A percentile compares a stretch with the other conserved stretches of the same genome.
phyloP scores from a whole-genome alignment of 2,329 filamentous ascomycete genomes.

The Penicillium sp. region DNA sequence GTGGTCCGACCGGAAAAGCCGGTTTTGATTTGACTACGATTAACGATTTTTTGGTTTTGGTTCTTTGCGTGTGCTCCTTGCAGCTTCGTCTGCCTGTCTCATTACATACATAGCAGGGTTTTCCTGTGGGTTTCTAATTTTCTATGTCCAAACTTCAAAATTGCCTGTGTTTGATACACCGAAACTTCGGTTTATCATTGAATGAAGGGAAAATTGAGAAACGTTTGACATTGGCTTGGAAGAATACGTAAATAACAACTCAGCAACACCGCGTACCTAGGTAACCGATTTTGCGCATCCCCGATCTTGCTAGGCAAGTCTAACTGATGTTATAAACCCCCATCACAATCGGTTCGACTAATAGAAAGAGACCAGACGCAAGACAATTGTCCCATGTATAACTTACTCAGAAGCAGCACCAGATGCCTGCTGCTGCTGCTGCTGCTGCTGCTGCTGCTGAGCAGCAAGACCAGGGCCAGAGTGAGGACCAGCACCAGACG shows the following conservation, averaged over 20 bases:
- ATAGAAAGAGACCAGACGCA: no score
- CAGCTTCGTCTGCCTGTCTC: slow-evolving; percentile 1
- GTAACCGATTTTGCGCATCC: not conserved
- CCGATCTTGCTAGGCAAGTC: not conserved
- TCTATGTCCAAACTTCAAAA: not conserved
- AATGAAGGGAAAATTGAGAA: not conserved
- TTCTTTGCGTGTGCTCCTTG: not conserved
- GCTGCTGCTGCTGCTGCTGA: not conserved
- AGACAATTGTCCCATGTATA: not conserved
- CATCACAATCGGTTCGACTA: not conserved
- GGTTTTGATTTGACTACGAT: slow-evolving; percentile 15
- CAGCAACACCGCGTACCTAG: not conserved
- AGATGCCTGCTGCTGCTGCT: no score
- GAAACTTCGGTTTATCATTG: not conserved
- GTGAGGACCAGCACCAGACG: slow-evolving; percentile 9
- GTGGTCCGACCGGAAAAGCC: slow-evolving; percentile 6
- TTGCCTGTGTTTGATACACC: not conserved
- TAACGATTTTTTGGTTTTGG: slow-evolving; percentile 19
- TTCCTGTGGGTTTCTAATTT: not conserved
- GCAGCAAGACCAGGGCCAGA: not conserved
- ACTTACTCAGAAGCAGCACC: not conserved
- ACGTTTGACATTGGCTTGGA: not conserved
- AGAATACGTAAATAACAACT: slow-evolving; percentile 1
- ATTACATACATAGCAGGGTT: not conserved
- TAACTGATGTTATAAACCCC: not conserved